A percentile compares a stretch with the other conserved stretches of the same genome.
These are phyloP conservation scores for Mycena filopes DNA, from an alignment of 768 basidiomycete species.

Conservation along the genomic window DNA sequence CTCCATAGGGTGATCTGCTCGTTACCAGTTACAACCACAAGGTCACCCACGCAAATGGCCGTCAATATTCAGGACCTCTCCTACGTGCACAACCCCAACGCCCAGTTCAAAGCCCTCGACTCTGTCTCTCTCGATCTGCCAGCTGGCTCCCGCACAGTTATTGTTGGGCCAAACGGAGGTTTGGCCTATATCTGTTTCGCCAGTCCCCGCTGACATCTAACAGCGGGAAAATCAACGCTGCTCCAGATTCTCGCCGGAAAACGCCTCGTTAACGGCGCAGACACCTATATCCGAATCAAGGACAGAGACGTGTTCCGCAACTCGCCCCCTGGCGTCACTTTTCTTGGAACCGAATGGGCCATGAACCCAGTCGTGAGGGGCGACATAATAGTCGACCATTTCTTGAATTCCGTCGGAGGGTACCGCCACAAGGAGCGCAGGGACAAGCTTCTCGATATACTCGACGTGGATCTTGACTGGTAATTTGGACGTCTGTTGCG, in stretches of 20 bases:
- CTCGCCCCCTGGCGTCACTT: constrained; percentile 83
- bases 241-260: constrained; percentile 95
- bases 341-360: constrained; percentile 80
- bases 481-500: background rate
- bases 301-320: constrained; percentile 91
- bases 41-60: constrained; percentile 36
- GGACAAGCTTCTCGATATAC: constrained; percentile 86
- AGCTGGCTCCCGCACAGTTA: constrained; percentile 81
- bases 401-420: constrained; percentile 97
- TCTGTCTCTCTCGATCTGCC: constrained; percentile 75
- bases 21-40: too few species aligned
- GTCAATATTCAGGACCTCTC: constrained; percentile 65
- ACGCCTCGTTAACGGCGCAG: constrained; percentile 72
- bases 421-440: constrained; percentile 92
- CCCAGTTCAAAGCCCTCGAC: constrained; percentile 62
- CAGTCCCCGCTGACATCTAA: constrained; percentile 27
- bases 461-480: constrained; percentile 97
- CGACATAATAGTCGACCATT: constrained; percentile 92
- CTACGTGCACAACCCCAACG: constrained; percentile 60
- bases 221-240: constrained; percentile 96
- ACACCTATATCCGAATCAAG: constrained; percentile 78
- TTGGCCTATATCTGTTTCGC: constrained; percentile 36
- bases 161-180: constrained; percentile 97
- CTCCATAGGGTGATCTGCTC: too few species aligned
- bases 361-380: constrained; percentile 96